phyloP scores from a whole-genome alignment of 2,329 filamentous ascomycete species.

The Pseudogymnoascus sp. region DNA sequence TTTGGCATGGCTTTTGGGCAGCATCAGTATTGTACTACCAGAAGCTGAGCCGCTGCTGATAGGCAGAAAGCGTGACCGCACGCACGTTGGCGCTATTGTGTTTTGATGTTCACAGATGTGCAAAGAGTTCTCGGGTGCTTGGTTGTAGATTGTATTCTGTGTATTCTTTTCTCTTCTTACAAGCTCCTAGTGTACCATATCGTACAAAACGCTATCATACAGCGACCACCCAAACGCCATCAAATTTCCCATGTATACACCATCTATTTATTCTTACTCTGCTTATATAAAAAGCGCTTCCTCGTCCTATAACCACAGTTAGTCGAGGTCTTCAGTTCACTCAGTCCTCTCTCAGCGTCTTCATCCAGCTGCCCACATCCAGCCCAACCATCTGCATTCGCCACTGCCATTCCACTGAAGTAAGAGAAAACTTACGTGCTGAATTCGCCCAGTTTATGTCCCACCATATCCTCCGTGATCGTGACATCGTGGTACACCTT shows the following conservation, averaged over 20 bases:
- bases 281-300: slow-evolving; percentile 59
- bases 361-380: not conserved
- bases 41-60: not conserved
- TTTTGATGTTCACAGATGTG: not conserved
- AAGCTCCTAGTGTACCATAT: slow-evolving; percentile 3
- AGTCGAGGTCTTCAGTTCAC: slow-evolving; percentile 3
- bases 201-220: slow-evolving; percentile 9
- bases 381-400: not conserved
- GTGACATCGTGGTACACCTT: slow-evolving; percentile 60
- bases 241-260: not conserved
- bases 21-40: not conserved
- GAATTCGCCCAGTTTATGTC: slow-evolving; percentile 67
- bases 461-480: slow-evolving; percentile 71
- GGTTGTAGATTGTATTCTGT: not conserved
- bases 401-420: not conserved
- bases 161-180: not conserved
- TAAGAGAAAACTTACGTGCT: slow-evolving; percentile 45
- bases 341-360: not conserved
- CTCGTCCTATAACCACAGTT: slow-evolving; percentile 44
- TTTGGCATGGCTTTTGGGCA: not conserved
- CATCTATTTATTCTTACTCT: slow-evolving; percentile 54
- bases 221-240: slow-evolving; percentile 9
- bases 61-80: not conserved
- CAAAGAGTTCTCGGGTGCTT: not conserved
- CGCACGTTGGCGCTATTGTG: not conserved